These are phyloP conservation scores for Berberis thunbergii DNA, from an alignment of 164 flowering plant genomes.

Conservation along the genomic window DNA sequence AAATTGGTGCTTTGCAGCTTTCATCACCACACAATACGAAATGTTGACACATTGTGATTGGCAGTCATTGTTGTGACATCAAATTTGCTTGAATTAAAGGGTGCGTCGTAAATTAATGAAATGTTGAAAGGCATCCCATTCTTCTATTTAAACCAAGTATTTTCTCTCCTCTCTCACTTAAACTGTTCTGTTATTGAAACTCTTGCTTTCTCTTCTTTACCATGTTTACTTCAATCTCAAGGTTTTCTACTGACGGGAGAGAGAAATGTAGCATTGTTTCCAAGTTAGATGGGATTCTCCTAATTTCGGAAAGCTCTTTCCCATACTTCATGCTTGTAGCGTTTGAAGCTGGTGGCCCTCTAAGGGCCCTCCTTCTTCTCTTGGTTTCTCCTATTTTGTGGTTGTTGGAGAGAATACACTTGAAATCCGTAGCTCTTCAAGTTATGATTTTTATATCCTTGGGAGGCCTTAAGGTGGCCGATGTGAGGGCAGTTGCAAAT, in stretches of 20 bases:
- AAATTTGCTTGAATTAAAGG: too few relatives aligned
- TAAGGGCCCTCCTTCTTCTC: constrained; percentile 17
- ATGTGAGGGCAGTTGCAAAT: constrained; percentile 13
- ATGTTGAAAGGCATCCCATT: too few relatives aligned
- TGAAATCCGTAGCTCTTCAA: background rate
- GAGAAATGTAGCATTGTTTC: constrained; percentile 10
- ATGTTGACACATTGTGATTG: too few relatives aligned
- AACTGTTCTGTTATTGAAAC: background rate
- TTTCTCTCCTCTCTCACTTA: too few relatives aligned
- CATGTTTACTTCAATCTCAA: background rate
- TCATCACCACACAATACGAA: too few relatives aligned
- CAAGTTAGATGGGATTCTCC: constrained; percentile 14
- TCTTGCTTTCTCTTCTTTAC: background rate
- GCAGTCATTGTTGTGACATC: too few relatives aligned
- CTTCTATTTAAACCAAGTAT: too few relatives aligned
- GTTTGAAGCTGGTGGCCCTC: constrained; percentile 20
- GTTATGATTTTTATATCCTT: constrained; percentile 15
- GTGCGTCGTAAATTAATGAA: too few relatives aligned
- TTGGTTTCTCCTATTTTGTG: constrained; percentile 9
- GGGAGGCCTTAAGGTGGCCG: constrained; percentile 11
- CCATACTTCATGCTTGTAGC: constrained; percentile 24
- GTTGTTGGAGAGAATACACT: constrained; percentile 3
- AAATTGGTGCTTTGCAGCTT: too few relatives aligned
- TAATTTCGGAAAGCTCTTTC: constrained; percentile 8
- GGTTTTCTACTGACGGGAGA: constrained; percentile 5